A percentile compares a stretch with the other conserved stretches of the same genome.
phyloP scores from a whole-genome alignment of 495 filamentous ascomycete genomes.

The Aspergillus nanangensis region DNA sequence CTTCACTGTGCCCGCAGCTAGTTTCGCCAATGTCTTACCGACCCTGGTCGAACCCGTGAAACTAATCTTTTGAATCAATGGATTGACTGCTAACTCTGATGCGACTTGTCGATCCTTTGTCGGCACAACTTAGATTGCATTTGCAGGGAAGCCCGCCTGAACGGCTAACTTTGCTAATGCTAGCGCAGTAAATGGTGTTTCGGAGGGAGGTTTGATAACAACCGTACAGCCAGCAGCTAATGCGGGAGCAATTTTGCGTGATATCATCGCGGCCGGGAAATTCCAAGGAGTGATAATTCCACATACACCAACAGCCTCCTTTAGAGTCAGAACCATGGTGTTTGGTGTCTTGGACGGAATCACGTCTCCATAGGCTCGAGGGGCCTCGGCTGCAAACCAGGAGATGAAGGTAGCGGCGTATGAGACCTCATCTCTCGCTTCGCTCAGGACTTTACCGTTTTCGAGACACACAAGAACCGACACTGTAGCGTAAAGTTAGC shows the following conservation, averaged over 20 bases:
- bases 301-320: conserved; percentile 33
- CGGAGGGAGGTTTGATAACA: conserved; percentile 45
- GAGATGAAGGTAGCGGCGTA: conserved; percentile 62
- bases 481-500: too few species aligned
- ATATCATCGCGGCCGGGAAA: conserved; percentile 84
- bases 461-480: too few species aligned
- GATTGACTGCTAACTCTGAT: conserved; percentile 14
- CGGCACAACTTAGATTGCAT: conserved; percentile 16
- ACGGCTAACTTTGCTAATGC: conserved; percentile 44
- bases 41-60: conserved; percentile 30
- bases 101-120: conserved; percentile 27
- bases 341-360: conserved; percentile 61
- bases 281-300: conserved; percentile 59
- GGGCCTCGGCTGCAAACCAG: conserved; percentile 65
- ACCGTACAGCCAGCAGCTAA: conserved; percentile 47
- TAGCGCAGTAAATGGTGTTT: conserved; percentile 42
- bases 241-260: conserved; percentile 64
- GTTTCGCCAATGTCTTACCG: conserved; percentile 25
- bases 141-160: conserved; percentile 29
- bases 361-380: conserved; percentile 54
- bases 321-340: conserved; percentile 27
- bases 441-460: conserved; percentile 60
- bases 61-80: conserved; percentile 46
- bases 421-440: conserved; percentile 57
- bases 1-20: conserved; percentile 58